Percentiles rank a stretch among this genome's conserved stretches.
Conservation (phyloP, 805 yeast genomes). For the Komagataella ulmi region DNA sequence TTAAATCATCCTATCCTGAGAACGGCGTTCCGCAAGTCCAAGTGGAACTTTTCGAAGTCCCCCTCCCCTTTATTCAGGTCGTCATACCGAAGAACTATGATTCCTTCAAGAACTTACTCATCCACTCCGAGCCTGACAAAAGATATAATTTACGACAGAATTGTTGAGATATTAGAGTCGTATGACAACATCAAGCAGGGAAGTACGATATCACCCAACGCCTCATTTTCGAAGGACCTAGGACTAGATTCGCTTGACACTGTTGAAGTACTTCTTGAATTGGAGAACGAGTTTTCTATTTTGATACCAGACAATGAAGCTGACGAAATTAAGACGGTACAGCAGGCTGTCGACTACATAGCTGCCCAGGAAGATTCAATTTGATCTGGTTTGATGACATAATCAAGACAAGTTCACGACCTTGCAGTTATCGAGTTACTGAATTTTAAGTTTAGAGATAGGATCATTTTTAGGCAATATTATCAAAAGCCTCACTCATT, state of each 20-base stretch:
- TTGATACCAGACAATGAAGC: conserved; percentile 85
- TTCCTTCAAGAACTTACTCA: conserved; percentile 29
- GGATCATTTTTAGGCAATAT: background rate
- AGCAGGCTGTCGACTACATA: conserved; percentile 85
- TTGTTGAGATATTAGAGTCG: conserved; percentile 50
- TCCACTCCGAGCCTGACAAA: conserved; percentile 47
- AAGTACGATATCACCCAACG: conserved; percentile 19
- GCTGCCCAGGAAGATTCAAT: conserved; percentile 43
- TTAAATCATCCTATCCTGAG: background rate
- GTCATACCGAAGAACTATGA: background rate
- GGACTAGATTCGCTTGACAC: conserved; percentile 63
- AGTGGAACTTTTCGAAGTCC: background rate
- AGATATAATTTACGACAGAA: conserved; percentile 49
- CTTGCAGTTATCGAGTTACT: background rate
- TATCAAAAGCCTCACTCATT: background rate
- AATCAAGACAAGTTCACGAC: background rate
- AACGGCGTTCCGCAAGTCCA: background rate
- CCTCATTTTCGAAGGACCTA: conserved; percentile 50
- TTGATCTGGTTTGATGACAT: conserved; percentile 5
- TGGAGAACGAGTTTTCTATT: conserved; percentile 64
- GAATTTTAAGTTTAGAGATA: background rate
- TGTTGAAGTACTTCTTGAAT: conserved; percentile 61
- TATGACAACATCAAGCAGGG: conserved; percentile 39
- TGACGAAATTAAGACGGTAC: conserved; percentile 86
- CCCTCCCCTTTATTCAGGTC: background rate